Base-by-base conservation (phyloP, 2,329 filamentous ascomycete species). In the Aspergillus intermedius region DNA sequence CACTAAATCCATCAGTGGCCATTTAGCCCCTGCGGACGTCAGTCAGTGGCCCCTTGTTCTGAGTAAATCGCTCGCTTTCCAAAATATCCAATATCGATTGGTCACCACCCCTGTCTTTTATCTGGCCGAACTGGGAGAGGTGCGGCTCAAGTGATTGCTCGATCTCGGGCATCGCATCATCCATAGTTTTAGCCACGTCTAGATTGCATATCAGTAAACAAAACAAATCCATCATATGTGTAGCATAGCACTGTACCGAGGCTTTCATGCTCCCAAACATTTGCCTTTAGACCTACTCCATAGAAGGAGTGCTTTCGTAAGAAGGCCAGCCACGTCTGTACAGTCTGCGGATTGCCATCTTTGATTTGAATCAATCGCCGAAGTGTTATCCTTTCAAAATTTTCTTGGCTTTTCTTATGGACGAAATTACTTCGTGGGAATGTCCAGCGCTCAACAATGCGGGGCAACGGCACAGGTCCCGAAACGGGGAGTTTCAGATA, bases 281-380 rank as follows among this genome's bases (percentile, higher is more conserved):
- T 96, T 46, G 93, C 93, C 78, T 98, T 98, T 90, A 98, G 94
- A 61, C 93, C 93, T 37, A 97, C 85, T n/a, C 93, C 93, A 58
- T 94, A 88, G 67, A 93, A 95, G 39, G 90, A 88, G 65, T 96
- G 86, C 72, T 95, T 95, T 63, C 87, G 82, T 64, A 98, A 69
- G 65, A 95, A 97, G 0, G 89, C 90, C 50, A 98, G 74, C 93
- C 93, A 98, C 23, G 91, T 70, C 69, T 94, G 86, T 32, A 98
- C 90, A 1, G 83, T 85, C 66, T 96, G 88, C 0, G 90, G 84
- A 62, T 96, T 79, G 0, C 90, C 93, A 63, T 97, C 93, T 56
- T 88, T 86, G 63, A 98, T 93, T 71, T 95, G 90, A 46, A 98
- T 90, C 60, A 96, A 69, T 12, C 93, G 78, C 47, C 91, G 81